These are phyloP conservation scores for Thuja plicata DNA, from an alignment of 83 land plant genomes.

Conservation along the genomic window DNA sequence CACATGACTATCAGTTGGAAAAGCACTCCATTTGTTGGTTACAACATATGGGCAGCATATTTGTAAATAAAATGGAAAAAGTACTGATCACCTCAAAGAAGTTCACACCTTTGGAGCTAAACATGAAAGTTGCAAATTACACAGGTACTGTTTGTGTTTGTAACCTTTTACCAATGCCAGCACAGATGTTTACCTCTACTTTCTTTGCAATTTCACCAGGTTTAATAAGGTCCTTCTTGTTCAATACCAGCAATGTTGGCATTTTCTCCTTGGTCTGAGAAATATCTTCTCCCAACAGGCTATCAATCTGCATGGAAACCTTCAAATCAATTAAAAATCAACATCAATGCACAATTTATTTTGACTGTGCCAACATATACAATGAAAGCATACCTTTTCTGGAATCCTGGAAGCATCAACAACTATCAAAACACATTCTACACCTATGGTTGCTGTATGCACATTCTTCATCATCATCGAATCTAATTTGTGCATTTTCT, in stretches of 20 bases:
- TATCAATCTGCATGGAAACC: slow-evolving; percentile 56
- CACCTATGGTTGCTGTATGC: slow-evolving; percentile 76
- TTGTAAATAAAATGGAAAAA: background rate
- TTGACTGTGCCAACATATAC: background rate
- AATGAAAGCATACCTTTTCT: slow-evolving; percentile 56
- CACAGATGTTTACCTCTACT: slow-evolving; percentile 49
- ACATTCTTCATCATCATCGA: slow-evolving; percentile 99
- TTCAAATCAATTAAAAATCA: background rate
- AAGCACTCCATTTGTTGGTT: background rate
- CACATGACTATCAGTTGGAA: background rate
- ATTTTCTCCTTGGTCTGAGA: slow-evolving; percentile 34
- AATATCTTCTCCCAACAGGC: slow-evolving; percentile 65
- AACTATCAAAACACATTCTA: slow-evolving; percentile 85
- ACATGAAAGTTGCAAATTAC: background rate
- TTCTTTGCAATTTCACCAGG: slow-evolving; percentile 95
- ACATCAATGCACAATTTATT: slow-evolving; percentile 14
- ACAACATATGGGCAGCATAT: background rate
- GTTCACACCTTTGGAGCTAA: background rate
- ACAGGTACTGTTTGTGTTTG: too few relatives aligned
- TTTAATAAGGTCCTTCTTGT: slow-evolving; percentile 91
- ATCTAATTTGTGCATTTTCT: slow-evolving; percentile 90
- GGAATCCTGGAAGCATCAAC: slow-evolving; percentile 85
- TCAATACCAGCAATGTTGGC: slow-evolving; percentile 77
- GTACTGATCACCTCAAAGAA: background rate
- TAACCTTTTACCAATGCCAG: background rate